phyloP scores from a whole-genome alignment of 2,329 filamentous ascomycete species.

The Alternaria atra region DNA sequence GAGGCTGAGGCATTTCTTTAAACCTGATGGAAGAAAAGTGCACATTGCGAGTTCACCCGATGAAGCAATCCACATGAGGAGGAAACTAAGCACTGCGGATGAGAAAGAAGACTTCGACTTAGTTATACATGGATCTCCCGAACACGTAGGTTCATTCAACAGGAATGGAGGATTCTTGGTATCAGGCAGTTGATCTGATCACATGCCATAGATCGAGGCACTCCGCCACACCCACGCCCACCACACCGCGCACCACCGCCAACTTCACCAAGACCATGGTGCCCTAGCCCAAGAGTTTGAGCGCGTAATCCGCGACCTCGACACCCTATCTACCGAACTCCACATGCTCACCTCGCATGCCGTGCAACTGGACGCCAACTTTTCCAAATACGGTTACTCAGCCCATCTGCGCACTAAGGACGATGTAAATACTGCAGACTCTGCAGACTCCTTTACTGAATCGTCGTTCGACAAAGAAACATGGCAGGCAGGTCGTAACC shows the following conservation, averaged over 20 bases:
- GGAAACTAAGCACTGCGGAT: constrained; percentile 52
- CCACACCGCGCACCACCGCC: constrained; percentile 59
- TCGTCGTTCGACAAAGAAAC: constrained; percentile 45
- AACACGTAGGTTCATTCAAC: constrained; percentile 48
- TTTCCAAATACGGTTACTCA: constrained; percentile 70
- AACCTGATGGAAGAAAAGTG: constrained; percentile 65
- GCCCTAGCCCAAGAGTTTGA: constrained; percentile 66
- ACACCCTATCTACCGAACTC: constrained; percentile 62
- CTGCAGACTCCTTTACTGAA: constrained; percentile 15
- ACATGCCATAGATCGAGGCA: constrained; percentile 49
- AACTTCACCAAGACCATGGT: constrained; percentile 60
- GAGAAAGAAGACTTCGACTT: constrained; percentile 61
- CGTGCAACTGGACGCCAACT: constrained; percentile 67
- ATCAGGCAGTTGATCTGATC: background rate
- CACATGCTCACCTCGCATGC: constrained; percentile 64
- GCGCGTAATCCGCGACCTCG: constrained; percentile 62
- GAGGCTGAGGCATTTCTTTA: constrained; percentile 62
- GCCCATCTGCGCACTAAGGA: constrained; percentile 61
- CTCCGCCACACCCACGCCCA: constrained; percentile 63
- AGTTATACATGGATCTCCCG: constrained; percentile 66
- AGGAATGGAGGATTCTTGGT: background rate
- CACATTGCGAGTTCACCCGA: constrained; percentile 66
- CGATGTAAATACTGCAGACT: constrained; percentile 9
- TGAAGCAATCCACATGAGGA: constrained; percentile 60
- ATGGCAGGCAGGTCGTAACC: constrained; percentile 49